Base-by-base conservation (phyloP, 768 basidiomycete species). In the Boletus eberwhitei region DNA sequence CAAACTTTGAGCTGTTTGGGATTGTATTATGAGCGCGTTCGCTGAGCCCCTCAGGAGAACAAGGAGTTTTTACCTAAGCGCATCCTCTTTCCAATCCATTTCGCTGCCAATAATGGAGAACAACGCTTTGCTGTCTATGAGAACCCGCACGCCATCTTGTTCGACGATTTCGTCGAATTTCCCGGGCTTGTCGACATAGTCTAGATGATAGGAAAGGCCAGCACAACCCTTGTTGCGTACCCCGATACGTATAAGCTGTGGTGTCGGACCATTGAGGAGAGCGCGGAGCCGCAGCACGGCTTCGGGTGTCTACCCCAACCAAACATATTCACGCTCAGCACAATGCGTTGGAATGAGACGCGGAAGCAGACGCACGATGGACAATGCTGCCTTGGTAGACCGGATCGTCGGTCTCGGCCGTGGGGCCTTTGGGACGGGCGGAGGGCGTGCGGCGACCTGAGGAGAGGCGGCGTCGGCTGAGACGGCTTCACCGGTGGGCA, bases 161-260 rank as follows among this genome's bases (percentile, higher is more conserved):
- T 93, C 86, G 21, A 98, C 94, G 17, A 98, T 82, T 68, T 98
- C 97, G 74, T 99, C 97, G 63, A 98, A 98, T 71, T 86, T 88
- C 5, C 82, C 90, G 1, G 92, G 86, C 64, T 84, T 75, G 39
- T 94, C 92, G 51, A 98, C 93, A 71, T 98, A 99, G 62, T 98
- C 97, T 46, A 98, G 80, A 68, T 98, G 90, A 63, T 84, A 84
- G 14, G 78, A 78, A 66, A 89, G 80, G 1, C 87, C 97, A 0
- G 97, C 97, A 72, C 97, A 99, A 29, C 97, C 97, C 75, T 98
- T 96, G 77, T 97, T 96, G 61, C 90, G 86, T 50, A 99, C 94
- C 39, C 94, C 93, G 53, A 99, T 91, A 4, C 96, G 88, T 55
- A 99, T 90, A 59, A 94, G 81, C 66, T 93, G 92, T 0, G 96